phyloP scores from a whole-genome alignment of 257 asterid genomes.

The Knoxia roxburghii region DNA sequence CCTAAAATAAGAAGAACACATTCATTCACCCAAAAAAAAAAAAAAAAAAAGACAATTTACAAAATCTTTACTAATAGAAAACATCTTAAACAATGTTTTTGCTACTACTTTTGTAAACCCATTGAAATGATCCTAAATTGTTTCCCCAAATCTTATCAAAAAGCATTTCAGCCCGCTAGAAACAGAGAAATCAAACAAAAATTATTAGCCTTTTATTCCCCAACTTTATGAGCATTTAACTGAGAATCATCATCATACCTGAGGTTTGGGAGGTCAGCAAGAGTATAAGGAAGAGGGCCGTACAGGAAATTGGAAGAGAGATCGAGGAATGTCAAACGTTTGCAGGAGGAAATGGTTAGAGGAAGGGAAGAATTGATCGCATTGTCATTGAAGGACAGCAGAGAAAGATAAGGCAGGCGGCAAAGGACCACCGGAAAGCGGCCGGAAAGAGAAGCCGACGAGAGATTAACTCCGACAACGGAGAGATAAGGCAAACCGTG shows the following conservation, averaged over 20 bases:
- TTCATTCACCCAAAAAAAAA: too few species aligned
- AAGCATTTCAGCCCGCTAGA: too few species aligned
- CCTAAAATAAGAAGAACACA: slow-evolving; percentile 24
- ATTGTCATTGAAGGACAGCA: slow-evolving; percentile 39
- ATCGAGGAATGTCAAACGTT: slow-evolving; percentile 47
- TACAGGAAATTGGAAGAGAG: slow-evolving; percentile 52
- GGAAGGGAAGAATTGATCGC: slow-evolving; percentile 55
- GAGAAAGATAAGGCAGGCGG: slow-evolving; percentile 44
- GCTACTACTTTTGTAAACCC: background rate
- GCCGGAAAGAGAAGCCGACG: slow-evolving; percentile 45
- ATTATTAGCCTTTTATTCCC: too few species aligned
- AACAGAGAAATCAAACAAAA: background rate
- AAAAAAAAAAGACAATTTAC: too few species aligned
- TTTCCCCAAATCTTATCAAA: background rate
- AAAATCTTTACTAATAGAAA: too few species aligned
- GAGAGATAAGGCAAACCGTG: slow-evolving; percentile 9
- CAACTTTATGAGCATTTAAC: too few species aligned
- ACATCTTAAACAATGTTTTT: too few species aligned
- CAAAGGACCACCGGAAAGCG: slow-evolving; percentile 54
- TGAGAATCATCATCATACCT: slow-evolving; percentile 49
- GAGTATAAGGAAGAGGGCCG: slow-evolving; percentile 56
- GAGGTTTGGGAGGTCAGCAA: slow-evolving; percentile 59
- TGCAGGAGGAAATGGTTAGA: slow-evolving; percentile 44
- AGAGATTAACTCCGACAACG: slow-evolving; percentile 43
- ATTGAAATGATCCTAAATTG: background rate